Base-by-base conservation (phyloP, 371 early-diverging fungal species). In the Haplosporangium sp. region DNA sequence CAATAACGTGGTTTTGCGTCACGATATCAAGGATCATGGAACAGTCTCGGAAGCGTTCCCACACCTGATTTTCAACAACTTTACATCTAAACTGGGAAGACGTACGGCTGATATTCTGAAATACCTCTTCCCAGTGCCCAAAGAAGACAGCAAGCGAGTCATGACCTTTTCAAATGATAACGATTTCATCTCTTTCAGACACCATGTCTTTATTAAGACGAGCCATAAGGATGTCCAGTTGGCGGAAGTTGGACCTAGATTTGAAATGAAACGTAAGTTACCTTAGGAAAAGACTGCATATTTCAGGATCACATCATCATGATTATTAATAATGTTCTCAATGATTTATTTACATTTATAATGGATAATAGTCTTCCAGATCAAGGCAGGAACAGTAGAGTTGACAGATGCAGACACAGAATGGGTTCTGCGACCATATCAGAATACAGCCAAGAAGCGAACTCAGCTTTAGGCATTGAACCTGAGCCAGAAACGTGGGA, bases 101-200 rank as follows among this genome's bases (percentile, higher is more conserved):
- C 88, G 97, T 69, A 94, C 96, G 84, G 89, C 90, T 59, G 96
- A 93, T 83, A 94, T 98, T 55, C 84, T 99, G 57, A 97, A 97
- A 85, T 96, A 94, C 82, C 86, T 99, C 72, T 99, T 98, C 86
- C 98, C 99, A 2, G 96, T 98, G 34, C 99, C 99, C 19, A 98
- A 97, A 87, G 94, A 92, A 65, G 98, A 98, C 76, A 91, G 92
- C 78, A 96, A 96, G 85, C 92, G 98, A 42, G 96, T 97, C 50
- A 96, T 98, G 94, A 96, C 98, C 5, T 99, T 99, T 88, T 85
- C 95, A 47, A 98, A 99, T 83, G 92, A 96, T 63, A 93, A 91
- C 73, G 99, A 99, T 85, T 98, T 92, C 83, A 98, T 99, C 63
- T 97, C 98, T 40, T 99, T 96, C 89, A 90, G 98, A 79, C 99